Base-by-base conservation (phyloP, 2,329 filamentous ascomycete species). In the Trichoderma atrobrunneum region DNA sequence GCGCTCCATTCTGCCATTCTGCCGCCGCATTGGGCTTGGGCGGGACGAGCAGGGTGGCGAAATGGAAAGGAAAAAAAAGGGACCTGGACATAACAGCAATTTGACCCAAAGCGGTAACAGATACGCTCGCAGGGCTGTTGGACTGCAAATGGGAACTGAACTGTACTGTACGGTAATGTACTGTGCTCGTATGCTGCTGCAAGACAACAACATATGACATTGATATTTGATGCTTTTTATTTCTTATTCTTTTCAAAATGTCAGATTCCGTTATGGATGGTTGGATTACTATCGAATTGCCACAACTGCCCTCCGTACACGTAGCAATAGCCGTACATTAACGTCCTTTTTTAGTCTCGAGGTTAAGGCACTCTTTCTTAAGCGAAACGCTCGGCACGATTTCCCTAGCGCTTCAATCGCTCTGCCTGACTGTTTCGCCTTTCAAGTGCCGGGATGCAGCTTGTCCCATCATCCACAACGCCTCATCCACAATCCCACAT, bases 121-220 rank as follows among this genome's bases (percentile, higher is more conserved):
- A 65, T 65, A 65, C 62, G 62, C 62, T 64, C 26, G 34, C 60
- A 63, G 60, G 60, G 60, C 60, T 62, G 36, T 39, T 21, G 30
- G 36, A 32, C 28, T 30, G 62, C 24, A 48, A 16, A 56, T 54
- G 28, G 16, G 36, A 39, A 5, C 26, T 26, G 26, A 3, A 18
- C 36, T 39, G 14, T 36, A 16, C 63, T 26, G 63, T 30, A 56
- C 43, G 3, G 43, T 51, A 24, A 2, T 24, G 5, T 12, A 54
- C 48, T 54, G 48, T 54, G 43, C 43, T 51, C 43, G 43, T 51
- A 6, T 43, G 16, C 16, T n/a, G 36, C 48, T 21, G 48, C 48
- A 24, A 21, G 21, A 54, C 48, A 18, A 21, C 39, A 43, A n/a
- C 16, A 54, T 1, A 54, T 24, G 48, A 24, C 3, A 24, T 43